Conservation (phyloP, 306 rosid genomes). For the Purshia tridentata region DNA sequence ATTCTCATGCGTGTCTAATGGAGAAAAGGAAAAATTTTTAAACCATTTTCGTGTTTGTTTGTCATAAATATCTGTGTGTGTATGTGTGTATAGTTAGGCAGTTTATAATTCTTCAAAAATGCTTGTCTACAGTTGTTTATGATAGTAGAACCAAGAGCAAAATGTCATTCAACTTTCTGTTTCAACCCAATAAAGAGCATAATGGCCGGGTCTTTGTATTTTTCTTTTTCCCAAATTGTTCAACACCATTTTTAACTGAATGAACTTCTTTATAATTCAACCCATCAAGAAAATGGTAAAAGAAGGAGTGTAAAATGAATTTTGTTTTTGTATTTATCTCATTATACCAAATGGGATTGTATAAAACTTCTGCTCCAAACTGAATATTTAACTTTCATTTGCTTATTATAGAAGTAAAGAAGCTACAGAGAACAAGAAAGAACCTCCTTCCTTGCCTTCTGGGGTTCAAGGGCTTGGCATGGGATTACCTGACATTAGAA, state of each 20-base stretch:
- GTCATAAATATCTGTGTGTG: neutral
- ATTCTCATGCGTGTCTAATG: neutral
- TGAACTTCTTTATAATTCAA: neutral
- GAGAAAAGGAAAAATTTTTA: too few species aligned
- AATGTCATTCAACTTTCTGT: neutral
- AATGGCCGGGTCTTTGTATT: neutral
- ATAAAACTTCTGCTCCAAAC: neutral
- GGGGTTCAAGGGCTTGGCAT: slow-evolving; percentile 82
- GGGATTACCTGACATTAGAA: slow-evolving; percentile 78
- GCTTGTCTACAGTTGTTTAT: neutral
- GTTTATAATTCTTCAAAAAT: neutral
- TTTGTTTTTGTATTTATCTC: neutral
- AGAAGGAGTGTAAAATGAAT: neutral
- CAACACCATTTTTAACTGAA: neutral
- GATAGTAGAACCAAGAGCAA: neutral
- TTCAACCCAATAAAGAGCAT: neutral
- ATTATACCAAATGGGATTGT: neutral
- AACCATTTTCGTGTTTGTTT: too few species aligned
- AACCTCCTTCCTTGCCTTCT: slow-evolving; percentile 41
- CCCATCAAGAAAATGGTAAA: neutral
- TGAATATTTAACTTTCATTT: slow-evolving; percentile 4
- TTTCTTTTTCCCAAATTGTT: slow-evolving; percentile 1
- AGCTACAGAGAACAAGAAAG: slow-evolving; percentile 34
- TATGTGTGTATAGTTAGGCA: neutral
- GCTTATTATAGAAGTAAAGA: slow-evolving; percentile 33